These are phyloP conservation scores for Aureobasidium sp. DNA, from an alignment of 2,329 filamentous ascomycete genomes.

Conservation along the genomic window DNA sequence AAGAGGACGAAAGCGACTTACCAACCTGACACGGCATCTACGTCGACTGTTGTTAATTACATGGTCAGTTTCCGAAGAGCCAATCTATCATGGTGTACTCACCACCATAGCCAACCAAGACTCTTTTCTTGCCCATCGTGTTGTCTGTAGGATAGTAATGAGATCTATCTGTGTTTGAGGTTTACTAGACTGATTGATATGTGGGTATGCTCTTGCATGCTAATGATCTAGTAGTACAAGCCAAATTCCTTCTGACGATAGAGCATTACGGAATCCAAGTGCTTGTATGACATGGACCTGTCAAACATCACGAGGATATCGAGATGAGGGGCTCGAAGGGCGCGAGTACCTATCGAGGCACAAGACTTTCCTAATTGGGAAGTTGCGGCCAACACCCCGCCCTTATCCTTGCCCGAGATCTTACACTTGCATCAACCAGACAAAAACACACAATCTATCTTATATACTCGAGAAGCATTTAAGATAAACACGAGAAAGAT, in stretches of 20 bases:
- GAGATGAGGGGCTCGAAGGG: neutral
- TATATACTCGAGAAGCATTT: neutral
- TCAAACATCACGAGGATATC: neutral
- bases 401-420: neutral
- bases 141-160: neutral
- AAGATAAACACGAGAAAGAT: neutral
- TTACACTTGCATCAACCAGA: neutral
- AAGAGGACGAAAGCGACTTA: neutral
- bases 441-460: neutral
- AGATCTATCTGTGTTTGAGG: too few species aligned
- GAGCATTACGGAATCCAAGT: neutral
- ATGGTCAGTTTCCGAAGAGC: too few species aligned
- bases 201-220: neutral
- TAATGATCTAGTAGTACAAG: neutral
- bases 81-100: slow-evolving; percentile 17
- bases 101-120: slow-evolving; percentile 34
- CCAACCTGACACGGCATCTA: neutral
- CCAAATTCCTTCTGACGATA: neutral
- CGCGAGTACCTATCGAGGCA: neutral
- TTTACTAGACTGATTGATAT: too few species aligned
- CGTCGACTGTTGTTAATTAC: neutral
- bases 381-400: neutral
- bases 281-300: too few species aligned
- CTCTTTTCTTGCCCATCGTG: slow-evolving; percentile 28
- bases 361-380: neutral